These are phyloP conservation scores for Globisporangium alternatum DNA, from an alignment of 352 stramenopile genomes.

Conservation along the genomic window DNA sequence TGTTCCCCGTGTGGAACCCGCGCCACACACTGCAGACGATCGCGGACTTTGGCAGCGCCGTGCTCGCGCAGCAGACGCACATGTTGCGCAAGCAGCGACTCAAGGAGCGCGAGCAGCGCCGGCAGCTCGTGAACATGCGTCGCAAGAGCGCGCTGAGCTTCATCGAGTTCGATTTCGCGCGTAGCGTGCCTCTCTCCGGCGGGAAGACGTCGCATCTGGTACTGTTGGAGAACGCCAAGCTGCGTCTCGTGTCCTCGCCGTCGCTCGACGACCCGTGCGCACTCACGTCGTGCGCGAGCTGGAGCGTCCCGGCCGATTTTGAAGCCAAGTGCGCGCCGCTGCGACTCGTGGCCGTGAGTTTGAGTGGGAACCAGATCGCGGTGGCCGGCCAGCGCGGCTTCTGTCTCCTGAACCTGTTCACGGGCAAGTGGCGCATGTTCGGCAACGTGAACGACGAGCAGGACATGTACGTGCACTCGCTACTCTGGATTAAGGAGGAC, in stretches of 20 bases:
- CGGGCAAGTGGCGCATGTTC: slow-evolving; percentile 80
- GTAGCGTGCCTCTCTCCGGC: slow-evolving; percentile 41
- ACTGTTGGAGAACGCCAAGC: slow-evolving; percentile 49
- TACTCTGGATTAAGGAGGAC: slow-evolving; percentile 69
- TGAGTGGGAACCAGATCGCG: slow-evolving; percentile 55
- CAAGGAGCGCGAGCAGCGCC: slow-evolving; percentile 17
- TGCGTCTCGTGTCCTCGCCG: slow-evolving; percentile 48
- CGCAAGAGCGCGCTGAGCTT: slow-evolving; percentile 33
- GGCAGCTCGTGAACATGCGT: slow-evolving; percentile 32
- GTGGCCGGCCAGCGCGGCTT: slow-evolving; percentile 75
- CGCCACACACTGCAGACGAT: slow-evolving; percentile 47
- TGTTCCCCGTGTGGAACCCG: slow-evolving; percentile 74
- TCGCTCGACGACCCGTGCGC: slow-evolving; percentile 63
- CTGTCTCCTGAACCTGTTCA: slow-evolving; percentile 62
- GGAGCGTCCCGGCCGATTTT: slow-evolving; percentile 54
- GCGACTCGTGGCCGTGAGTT: slow-evolving; percentile 51
- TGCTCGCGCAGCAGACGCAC: slow-evolving; percentile 23
- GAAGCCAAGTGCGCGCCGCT: slow-evolving; percentile 62
- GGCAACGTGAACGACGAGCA: slow-evolving; percentile 85
- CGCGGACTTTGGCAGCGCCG: slow-evolving; percentile 31
- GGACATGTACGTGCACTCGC: slow-evolving; percentile 59
- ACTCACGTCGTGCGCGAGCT: slow-evolving; percentile 57
- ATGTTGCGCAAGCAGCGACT: slow-evolving; percentile 21
- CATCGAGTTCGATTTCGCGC: slow-evolving; percentile 65
- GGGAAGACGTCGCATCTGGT: slow-evolving; percentile 40